These are phyloP conservation scores for Malassezia restricta DNA, from an alignment of 1,284 basidiomycete species.

Conservation along the genomic window DNA sequence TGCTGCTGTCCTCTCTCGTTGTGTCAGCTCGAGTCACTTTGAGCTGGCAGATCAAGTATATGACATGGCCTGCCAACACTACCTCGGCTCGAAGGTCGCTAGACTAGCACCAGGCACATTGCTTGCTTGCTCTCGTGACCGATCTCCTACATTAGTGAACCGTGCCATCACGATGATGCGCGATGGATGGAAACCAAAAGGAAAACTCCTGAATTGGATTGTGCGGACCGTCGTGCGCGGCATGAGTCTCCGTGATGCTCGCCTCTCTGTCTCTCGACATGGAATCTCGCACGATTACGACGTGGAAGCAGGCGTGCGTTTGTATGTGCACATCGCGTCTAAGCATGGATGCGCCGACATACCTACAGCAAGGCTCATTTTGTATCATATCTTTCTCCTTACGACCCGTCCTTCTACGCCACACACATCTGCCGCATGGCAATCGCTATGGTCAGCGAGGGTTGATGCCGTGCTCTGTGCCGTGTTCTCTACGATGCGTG, in stretches of 20 bases:
- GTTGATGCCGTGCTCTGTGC: background rate
- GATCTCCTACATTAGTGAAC: background rate
- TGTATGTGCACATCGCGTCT: background rate
- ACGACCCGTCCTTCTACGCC: background rate
- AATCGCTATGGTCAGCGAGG: background rate
- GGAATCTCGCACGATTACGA: background rate
- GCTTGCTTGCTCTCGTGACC: background rate
- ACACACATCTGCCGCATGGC: background rate
- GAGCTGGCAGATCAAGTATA: conserved; percentile 2
- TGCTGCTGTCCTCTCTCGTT: conserved; percentile 8
- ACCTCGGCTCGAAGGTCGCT: background rate
- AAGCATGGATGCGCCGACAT: background rate
- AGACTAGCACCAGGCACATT: background rate
- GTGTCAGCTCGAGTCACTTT: background rate
- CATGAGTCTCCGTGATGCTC: conserved; percentile 1
- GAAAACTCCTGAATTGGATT: conserved; percentile 3
- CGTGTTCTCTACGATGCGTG: background rate
- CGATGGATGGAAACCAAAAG: conserved; percentile 8
- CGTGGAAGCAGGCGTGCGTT: background rate
- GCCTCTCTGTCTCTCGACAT: background rate
- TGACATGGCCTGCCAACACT: background rate
- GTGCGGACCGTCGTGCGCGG: conserved; percentile 7
- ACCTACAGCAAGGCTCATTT: conserved; percentile 5
- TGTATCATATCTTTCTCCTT: conserved; percentile 3
- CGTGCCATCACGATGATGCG: background rate